phyloP scores from a whole-genome alignment of 805 yeast genomes.

The Debaryomyces tyrocola region DNA sequence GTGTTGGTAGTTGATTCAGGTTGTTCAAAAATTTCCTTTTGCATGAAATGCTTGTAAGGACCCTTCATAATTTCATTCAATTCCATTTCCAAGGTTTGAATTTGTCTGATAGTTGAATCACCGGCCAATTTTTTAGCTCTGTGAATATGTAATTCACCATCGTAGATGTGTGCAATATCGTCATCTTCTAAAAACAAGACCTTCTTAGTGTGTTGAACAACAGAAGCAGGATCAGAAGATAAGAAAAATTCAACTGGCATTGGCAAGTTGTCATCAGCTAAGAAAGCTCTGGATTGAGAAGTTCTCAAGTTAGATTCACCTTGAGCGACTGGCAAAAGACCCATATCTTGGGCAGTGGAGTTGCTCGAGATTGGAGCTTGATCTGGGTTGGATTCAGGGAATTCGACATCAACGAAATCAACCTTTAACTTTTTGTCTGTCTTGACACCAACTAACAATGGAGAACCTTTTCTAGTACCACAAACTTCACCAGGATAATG shows the following conservation, averaged over 20 bases:
- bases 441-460: slow-evolving; percentile 94
- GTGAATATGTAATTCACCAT: slow-evolving; percentile 97
- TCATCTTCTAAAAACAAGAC: slow-evolving; percentile 96
- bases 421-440: slow-evolving; percentile 93
- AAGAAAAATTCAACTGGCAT: slow-evolving; percentile 94
- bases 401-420: slow-evolving; percentile 97
- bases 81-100: slow-evolving; percentile 95
- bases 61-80: slow-evolving; percentile 98
- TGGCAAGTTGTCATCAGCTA: slow-evolving; percentile 90
- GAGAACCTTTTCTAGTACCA: slow-evolving; percentile 98
- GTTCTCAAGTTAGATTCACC: slow-evolving; percentile 68
- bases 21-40: slow-evolving; percentile 97
- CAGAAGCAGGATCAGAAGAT: slow-evolving; percentile 96
- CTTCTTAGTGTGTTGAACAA: slow-evolving; percentile 94
- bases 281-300: slow-evolving; percentile 94
- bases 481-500: slow-evolving; percentile 95
- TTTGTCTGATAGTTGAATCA: slow-evolving; percentile 91
- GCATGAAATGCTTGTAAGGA: slow-evolving; percentile 94
- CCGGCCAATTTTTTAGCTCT: slow-evolving; percentile 82
- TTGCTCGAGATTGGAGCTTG: slow-evolving; percentile 13
- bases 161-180: slow-evolving; percentile 96
- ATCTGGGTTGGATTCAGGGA: slow-evolving; percentile 61
- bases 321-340: slow-evolving; percentile 52
- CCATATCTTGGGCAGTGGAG: slow-evolving; percentile 22
- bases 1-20: slow-evolving; percentile 98